Conservation (phyloP, 2,329 filamentous ascomycete genomes). For the Didymosphaeria variabile region DNA sequence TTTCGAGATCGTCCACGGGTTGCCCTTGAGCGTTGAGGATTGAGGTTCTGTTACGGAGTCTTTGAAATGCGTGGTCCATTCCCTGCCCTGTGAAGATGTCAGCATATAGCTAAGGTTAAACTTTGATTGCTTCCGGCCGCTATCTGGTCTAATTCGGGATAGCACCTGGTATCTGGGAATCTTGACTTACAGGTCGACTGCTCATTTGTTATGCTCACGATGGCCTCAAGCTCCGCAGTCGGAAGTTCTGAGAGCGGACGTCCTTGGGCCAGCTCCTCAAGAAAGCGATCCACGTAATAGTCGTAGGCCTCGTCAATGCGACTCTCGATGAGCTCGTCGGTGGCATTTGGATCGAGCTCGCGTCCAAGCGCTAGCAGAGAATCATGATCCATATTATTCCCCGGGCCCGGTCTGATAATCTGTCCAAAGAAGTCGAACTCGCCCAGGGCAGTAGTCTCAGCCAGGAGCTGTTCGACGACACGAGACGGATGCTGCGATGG, state of each 20-base stretch:
- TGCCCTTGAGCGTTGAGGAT: slow-evolving; percentile 9
- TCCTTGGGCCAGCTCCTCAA: slow-evolving; percentile 32
- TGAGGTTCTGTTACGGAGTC: slow-evolving; percentile 31
- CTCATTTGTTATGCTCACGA: slow-evolving; percentile 30
- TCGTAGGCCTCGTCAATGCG: slow-evolving; percentile 38
- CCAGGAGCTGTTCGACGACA: slow-evolving; percentile 25
- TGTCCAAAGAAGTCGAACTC: slow-evolving; percentile 38
- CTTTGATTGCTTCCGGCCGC: not conserved
- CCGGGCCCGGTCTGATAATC: slow-evolving; percentile 32
- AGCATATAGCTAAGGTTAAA: not conserved
- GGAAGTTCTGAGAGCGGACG: slow-evolving; percentile 24
- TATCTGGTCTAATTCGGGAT: slow-evolving; percentile 12
- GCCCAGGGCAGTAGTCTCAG: slow-evolving; percentile 34
- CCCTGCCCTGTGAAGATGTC: not conserved
- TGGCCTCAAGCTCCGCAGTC: slow-evolving; percentile 27
- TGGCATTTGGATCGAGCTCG: slow-evolving; percentile 28
- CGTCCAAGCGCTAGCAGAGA: slow-evolving; percentile 37
- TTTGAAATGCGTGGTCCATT: slow-evolving; percentile 31
- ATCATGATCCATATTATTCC: slow-evolving; percentile 28
- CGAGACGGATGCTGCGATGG: slow-evolving; percentile 21
- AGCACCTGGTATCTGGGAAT: slow-evolving; percentile 21
- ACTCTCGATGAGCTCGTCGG: slow-evolving; percentile 30
- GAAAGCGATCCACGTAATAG: slow-evolving; percentile 41
- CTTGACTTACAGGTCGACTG: slow-evolving; percentile 1
- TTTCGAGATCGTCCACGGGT: slow-evolving; percentile 35